phyloP scores from a whole-genome alignment of 2,329 filamentous ascomycete species.

The Paraphaeosphaeria minitans region DNA sequence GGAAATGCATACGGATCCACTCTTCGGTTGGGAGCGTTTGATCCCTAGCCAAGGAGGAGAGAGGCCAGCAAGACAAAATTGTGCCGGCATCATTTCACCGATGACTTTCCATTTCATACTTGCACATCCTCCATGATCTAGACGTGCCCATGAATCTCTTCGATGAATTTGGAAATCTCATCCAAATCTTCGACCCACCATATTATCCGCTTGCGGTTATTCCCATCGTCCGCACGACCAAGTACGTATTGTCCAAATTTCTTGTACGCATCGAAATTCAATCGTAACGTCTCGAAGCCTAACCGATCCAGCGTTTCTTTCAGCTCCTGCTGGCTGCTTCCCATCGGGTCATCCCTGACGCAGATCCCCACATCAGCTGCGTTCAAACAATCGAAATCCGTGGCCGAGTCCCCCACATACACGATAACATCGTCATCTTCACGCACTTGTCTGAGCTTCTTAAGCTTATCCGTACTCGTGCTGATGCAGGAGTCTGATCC shows the following conservation, averaged over 20 bases:
- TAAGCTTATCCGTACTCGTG: constrained; percentile 31
- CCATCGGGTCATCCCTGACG: constrained; percentile 47
- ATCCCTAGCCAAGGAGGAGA: not conserved
- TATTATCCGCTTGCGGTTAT: not conserved
- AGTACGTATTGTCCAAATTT: not conserved
- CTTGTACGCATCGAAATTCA: not conserved
- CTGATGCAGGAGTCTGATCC: not conserved
- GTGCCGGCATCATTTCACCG: not conserved
- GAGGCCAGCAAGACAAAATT: not conserved
- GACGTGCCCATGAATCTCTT: not conserved
- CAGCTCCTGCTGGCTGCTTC: constrained; percentile 40
- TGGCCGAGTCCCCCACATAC: constrained; percentile 56
- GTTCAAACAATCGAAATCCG: constrained; percentile 54
- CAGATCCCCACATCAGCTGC: constrained; percentile 55
- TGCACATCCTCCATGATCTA: too few species aligned
- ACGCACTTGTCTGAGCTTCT: constrained; percentile 16
- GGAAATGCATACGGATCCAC: not conserved
- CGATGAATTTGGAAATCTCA: not conserved
- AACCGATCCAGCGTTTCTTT: constrained; percentile 41
- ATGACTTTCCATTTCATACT: too few species aligned
- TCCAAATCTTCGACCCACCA: not conserved
- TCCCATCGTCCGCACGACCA: not conserved
- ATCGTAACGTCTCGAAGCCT: constrained; percentile 4
- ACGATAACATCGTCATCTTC: constrained; percentile 21
- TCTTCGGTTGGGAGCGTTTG: not conserved